phyloP scores from a whole-genome alignment of 768 basidiomycete species.

The Auricularia sp. region DNA sequence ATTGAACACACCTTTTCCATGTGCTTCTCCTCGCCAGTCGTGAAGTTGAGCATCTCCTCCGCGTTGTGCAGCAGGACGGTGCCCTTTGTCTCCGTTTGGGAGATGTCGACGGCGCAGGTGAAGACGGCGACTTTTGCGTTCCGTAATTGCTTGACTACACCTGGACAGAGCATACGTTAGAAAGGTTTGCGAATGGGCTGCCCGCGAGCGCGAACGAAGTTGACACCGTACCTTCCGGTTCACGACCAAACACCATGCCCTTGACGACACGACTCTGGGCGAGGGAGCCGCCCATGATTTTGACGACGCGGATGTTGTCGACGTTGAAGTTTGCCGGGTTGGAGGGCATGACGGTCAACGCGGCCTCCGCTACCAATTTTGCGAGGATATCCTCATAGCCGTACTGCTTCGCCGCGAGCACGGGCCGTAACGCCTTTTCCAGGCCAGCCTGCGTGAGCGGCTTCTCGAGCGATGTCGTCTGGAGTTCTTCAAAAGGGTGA shows the following conservation, averaged over 20 bases:
- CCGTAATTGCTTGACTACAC: constrained; percentile 68
- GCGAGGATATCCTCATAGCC: constrained; percentile 81
- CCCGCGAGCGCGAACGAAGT: too few relatives aligned
- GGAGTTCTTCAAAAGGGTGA: background rate
- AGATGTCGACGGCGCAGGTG: constrained; percentile 83
- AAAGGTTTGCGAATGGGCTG: too few relatives aligned
- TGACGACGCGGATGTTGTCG: constrained; percentile 95
- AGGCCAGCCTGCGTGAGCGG: constrained; percentile 66
- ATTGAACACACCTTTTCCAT: constrained; percentile 55
- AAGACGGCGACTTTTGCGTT: constrained; percentile 93
- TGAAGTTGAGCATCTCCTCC: constrained; percentile 96
- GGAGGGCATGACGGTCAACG: constrained; percentile 80
- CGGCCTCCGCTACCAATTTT: constrained; percentile 83
- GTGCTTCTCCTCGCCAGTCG: constrained; percentile 91
- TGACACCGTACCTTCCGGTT: too few relatives aligned
- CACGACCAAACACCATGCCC: constrained; percentile 96
- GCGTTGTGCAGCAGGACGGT: constrained; percentile 93
- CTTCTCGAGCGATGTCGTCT: background rate
- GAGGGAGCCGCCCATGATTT: constrained; percentile 94
- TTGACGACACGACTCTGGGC: constrained; percentile 76
- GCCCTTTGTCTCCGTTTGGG: constrained; percentile 98
- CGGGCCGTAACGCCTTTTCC: constrained; percentile 69
- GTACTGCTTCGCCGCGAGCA: constrained; percentile 96
- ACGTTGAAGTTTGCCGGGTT: constrained; percentile 93
- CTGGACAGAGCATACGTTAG: constrained; percentile 26